These are phyloP conservation scores for Mortierella sp. DNA, from an alignment of 371 early-diverging fungal genomes.

Conservation along the genomic window DNA sequence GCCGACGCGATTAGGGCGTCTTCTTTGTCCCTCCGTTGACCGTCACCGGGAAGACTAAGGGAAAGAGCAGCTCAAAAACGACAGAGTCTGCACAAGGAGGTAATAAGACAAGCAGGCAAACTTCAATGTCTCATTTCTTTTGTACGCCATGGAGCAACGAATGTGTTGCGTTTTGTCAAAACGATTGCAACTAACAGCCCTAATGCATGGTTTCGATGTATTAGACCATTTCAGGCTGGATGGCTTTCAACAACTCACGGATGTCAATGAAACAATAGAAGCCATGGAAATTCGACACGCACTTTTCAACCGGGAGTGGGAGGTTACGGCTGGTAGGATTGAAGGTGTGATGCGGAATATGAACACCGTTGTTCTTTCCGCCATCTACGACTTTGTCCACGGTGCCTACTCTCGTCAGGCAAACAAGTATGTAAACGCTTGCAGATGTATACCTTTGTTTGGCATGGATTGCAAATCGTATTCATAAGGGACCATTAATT, in stretches of 20 bases:
- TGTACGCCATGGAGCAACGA: too few relatives aligned
- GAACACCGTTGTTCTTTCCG: conserved; percentile 61
- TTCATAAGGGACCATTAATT: not conserved
- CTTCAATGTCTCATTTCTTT: not conserved
- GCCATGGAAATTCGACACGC: conserved; percentile 60
- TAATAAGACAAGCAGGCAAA: not conserved
- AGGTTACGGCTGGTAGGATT: conserved; percentile 54
- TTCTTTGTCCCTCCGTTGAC: conserved; percentile 43
- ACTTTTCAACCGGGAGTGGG: conserved; percentile 62
- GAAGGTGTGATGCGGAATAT: conserved; percentile 65
- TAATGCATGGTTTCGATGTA: not conserved
- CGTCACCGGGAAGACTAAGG: not conserved
- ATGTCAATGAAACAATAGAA: conserved; percentile 63
- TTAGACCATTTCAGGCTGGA: conserved; percentile 39
- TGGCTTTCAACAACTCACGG: conserved; percentile 64
- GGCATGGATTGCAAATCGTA: too few relatives aligned
- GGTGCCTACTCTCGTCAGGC: conserved; percentile 56
- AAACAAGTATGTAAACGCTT: conserved; percentile 37
- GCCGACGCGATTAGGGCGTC: conserved; percentile 29
- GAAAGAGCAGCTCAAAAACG: conserved; percentile 9
- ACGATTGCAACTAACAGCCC: not conserved
- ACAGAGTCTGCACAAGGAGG: not conserved
- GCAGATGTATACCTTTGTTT: too few relatives aligned
- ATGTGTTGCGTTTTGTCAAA: too few relatives aligned
- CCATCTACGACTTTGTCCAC: conserved; percentile 66